These are phyloP conservation scores for Thelephora ganbajun DNA, from an alignment of 768 basidiomycete genomes.

Conservation along the genomic window DNA sequence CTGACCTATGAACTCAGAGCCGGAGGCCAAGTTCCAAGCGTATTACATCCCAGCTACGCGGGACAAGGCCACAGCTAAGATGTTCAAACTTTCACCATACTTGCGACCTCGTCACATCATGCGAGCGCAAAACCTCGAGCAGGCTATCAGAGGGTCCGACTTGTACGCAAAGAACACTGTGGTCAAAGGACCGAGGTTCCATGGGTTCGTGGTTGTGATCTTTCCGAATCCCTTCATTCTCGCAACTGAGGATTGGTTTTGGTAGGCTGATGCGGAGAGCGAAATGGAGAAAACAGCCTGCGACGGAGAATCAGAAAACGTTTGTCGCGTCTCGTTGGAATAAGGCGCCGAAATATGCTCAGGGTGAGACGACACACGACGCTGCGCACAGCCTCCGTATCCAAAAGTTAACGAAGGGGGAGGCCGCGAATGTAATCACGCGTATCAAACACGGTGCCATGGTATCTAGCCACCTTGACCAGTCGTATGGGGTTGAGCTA, in stretches of 20 bases:
- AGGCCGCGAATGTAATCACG: conserved; percentile 68
- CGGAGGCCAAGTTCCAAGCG: conserved; percentile 28
- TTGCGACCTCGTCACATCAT: conserved; percentile 28
- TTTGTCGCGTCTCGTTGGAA: no score
- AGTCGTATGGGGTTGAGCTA: no score
- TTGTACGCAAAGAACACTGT: conserved; percentile 49
- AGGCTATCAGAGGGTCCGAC: conserved; percentile 57
- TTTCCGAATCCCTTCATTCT: no score
- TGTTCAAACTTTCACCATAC: conserved; percentile 38
- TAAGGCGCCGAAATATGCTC: conserved; percentile 19
- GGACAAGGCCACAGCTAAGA: conserved; percentile 27
- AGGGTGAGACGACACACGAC: no score
- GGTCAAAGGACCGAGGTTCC: no score
- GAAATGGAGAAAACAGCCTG: no score
- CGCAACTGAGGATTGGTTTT: no score
- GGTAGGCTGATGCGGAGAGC: no score
- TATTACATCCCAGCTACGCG: conserved; percentile 39
- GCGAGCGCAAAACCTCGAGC: conserved; percentile 36
- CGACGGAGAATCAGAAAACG: no score
- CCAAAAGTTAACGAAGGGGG: conserved; percentile 48
- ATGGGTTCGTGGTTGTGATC: no score
- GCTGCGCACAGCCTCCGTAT: no score
- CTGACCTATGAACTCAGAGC: conserved; percentile 12
- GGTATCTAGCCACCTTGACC: conserved; percentile 17
- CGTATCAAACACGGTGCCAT: conserved; percentile 66